Conservation (phyloP, 2,329 filamentous ascomycete genomes). For the Lecanicillium sp. region DNA sequence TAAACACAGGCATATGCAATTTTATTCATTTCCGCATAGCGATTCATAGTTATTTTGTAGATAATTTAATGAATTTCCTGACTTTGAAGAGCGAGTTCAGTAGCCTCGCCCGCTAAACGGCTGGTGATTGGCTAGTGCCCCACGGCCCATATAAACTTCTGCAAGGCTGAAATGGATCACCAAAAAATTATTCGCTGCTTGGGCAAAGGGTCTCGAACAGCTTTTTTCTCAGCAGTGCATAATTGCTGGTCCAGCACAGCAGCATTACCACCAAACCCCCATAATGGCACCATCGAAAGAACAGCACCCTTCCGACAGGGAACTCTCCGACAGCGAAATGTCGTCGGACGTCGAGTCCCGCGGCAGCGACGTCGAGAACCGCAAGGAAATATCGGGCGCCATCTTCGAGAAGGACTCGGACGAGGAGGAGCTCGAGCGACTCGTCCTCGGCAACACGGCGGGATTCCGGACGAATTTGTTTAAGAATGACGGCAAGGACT, state of each 20-base stretch:
- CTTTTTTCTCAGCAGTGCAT: conserved; percentile 10
- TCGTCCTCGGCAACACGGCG: conserved; percentile 83
- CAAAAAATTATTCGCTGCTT: conserved; percentile 27
- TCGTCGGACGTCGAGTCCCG: conserved; percentile 16
- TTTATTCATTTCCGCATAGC: not conserved
- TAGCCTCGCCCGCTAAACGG: not conserved
- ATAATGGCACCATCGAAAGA: conserved; percentile 29
- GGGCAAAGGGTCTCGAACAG: conserved; percentile 14
- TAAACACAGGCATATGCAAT: not conserved
- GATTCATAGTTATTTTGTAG: not conserved
- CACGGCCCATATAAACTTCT: conserved; percentile 9
- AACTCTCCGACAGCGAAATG: conserved; percentile 21
- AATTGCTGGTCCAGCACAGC: conserved; percentile 13
- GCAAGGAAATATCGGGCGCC: conserved; percentile 16
- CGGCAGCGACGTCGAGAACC: conserved; percentile 25
- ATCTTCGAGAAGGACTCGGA: conserved; percentile 66
- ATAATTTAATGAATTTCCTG: not conserved
- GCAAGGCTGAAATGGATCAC: conserved; percentile 25
- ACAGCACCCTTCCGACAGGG: conserved; percentile 25
- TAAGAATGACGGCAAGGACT: conserved; percentile 27
- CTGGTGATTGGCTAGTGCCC: not conserved
- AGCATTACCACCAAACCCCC: conserved; percentile 11
- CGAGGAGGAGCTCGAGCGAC: conserved; percentile 77
- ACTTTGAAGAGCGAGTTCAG: not conserved
- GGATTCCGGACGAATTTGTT: conserved; percentile 74